Evolutionary conservation across 2,329 filamentous ascomycete genomes (phyloP), one percentile per base, ranked within the genome.

Genomic region (Salinomyces thailandicus): DNA sequence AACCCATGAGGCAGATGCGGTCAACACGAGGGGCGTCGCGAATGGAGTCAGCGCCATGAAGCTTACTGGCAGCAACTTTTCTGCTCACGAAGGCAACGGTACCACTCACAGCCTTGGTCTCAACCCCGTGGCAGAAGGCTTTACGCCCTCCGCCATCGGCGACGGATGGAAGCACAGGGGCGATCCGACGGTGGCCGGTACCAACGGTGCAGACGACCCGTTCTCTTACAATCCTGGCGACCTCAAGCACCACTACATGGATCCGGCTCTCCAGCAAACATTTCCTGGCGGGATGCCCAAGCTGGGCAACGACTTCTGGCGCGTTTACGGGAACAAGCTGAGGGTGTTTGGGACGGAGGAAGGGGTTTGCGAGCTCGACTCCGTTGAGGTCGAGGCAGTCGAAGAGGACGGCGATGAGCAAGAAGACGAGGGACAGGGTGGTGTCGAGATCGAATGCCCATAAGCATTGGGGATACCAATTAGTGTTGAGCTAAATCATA

Each of bases 311-410:
- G 55, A 61, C 12, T 77, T 79, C 49, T 79, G 75, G 75, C 48
- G 57, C 3, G 53, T 67, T 7, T 76, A 77, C 51, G 70, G 70
- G 1, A 79, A 79, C 46, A 72, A 67, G 44, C 51, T 79, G 37
- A 61, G 75, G 26, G 67, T 76, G 1, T 79, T 77, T 58, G 75
- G 74, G 2, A 77, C 73, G 0, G 49, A 64, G 31, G 74, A 79
- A 52, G 62, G 61, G 18, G 54, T 70, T 5, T 71, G 60, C 32
- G 41, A 41, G 29, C 41, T 58, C 12, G 49, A 52, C 32, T 32
- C 11, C 13, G 35, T 29, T 5, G 30, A 13, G 18, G 11, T 14
- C 17, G 31, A 20, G 12, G 20, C 12, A 27, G 18, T 9, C 11
- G 33, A 34, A 4, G 34, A 15, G 18, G 32, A 13, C 3, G 18